Conservation (phyloP, 2,329 filamentous ascomycete species). For the Albifimbria verrucaria region DNA sequence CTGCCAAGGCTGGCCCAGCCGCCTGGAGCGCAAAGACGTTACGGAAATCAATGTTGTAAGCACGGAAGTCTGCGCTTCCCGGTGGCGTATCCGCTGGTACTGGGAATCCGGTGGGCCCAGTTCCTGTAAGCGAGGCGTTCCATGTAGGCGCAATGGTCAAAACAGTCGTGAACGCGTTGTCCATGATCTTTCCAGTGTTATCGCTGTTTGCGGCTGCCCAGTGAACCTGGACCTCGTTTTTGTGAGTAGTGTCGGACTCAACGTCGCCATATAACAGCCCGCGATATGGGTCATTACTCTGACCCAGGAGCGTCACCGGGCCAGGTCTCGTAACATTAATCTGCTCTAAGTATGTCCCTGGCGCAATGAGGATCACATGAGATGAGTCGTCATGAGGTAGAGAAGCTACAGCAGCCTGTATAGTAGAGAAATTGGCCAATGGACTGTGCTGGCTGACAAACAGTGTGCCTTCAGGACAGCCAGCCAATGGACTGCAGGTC, state of each 20-base stretch:
- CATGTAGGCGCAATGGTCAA: background rate
- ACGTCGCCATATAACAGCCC: background rate
- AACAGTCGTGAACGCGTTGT: background rate
- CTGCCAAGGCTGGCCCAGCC: background rate
- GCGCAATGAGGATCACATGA: background rate
- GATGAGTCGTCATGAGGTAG: background rate
- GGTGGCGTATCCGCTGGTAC: background rate
- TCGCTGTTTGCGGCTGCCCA: background rate
- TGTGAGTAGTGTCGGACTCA: background rate
- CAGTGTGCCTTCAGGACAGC: background rate
- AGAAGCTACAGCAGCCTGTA: background rate
- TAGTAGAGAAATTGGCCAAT: background rate
- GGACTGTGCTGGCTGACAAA: background rate
- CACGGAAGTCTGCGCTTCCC: background rate
- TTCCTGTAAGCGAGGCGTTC: background rate
- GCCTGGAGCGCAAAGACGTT: background rate
- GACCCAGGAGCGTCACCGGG: background rate
- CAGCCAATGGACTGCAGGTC: background rate
- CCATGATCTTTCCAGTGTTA: background rate
- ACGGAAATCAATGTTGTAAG: slow-evolving; percentile 1
- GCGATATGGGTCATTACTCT: background rate
- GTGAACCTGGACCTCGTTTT: background rate
- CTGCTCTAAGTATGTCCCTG: background rate
- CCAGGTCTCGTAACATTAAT: background rate
- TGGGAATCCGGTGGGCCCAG: background rate